A percentile compares a stretch with the other conserved stretches of the same genome.
Conservation (phyloP, 2,329 filamentous ascomycete genomes). For the Colletotrichum chlorophyti region DNA sequence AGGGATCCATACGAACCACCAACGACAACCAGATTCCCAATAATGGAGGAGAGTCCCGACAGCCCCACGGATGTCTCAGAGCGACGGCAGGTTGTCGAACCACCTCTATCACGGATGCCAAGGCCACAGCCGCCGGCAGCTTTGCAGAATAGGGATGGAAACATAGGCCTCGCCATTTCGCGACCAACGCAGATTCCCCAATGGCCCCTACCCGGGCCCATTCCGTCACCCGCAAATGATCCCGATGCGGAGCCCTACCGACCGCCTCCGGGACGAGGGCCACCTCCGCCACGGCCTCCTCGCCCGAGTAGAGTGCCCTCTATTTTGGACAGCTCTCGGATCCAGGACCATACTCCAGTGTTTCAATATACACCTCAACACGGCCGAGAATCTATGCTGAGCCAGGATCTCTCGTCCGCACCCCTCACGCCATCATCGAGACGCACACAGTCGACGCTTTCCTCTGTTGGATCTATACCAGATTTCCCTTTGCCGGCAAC, state of each 20-base stretch:
- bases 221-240: conserved; percentile 40
- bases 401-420: conserved; percentile 45
- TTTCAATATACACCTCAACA: conserved; percentile 54
- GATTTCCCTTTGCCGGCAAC: conserved; percentile 60
- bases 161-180: conserved; percentile 56
- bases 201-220: conserved; percentile 57
- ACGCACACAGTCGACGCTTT: conserved; percentile 60
- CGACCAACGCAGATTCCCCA: conserved; percentile 60
- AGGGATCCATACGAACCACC: conserved; percentile 33
- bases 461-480: conserved; percentile 63
- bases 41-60: conserved; percentile 24
- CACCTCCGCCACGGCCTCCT: conserved; percentile 64
- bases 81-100: conserved; percentile 33
- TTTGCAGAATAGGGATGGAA: conserved; percentile 45
- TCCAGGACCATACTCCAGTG: conserved; percentile 62
- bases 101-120: conserved; percentile 33
- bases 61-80: conserved; percentile 27
- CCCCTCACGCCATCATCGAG: conserved; percentile 56
- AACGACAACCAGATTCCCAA: conserved; percentile 35
- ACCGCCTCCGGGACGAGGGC: conserved; percentile 56
- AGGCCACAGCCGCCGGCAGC: conserved; percentile 42
- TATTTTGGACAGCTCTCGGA: conserved; percentile 60
- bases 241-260: conserved; percentile 51
- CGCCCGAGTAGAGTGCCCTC: conserved; percentile 67
- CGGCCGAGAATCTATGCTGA: conserved; percentile 41